A percentile compares a stretch with the other conserved stretches of the same genome.
Evolutionary conservation across 495 filamentous ascomycete genomes (phyloP).

Genomic region (Lindgomyces ingoldianus): DNA sequence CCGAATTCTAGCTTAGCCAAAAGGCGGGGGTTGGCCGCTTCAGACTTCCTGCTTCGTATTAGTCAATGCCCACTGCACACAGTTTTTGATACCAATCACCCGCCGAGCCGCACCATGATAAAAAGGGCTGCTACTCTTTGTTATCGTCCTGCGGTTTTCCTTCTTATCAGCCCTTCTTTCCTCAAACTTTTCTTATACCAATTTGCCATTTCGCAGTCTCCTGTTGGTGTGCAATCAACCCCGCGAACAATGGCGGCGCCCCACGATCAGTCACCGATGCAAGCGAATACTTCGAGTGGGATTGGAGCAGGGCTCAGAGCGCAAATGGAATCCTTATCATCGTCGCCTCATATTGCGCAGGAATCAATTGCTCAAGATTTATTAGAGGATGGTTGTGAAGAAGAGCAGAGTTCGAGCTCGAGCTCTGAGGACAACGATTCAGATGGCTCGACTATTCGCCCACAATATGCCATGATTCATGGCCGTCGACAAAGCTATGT

Average conservation of each 20-base stretch:
- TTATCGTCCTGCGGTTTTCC: too few species aligned
- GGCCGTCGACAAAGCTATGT: constrained; percentile 69
- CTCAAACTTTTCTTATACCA: too few species aligned
- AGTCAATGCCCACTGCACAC: too few species aligned
- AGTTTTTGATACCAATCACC: too few species aligned
- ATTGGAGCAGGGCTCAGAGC: constrained; percentile 2
- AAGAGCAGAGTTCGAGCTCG: constrained; percentile 31
- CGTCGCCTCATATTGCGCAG: constrained; percentile 60
- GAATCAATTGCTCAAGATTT: constrained; percentile 71
- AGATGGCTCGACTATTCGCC: constrained; percentile 52
- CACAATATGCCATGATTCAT: constrained; percentile 60
- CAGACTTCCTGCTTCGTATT: too few species aligned
- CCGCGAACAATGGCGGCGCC: constrained; percentile 3
- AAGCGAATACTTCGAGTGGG: background rate
- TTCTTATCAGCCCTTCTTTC: too few species aligned
- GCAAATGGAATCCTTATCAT: constrained; percentile 29
- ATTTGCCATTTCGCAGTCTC: too few species aligned
- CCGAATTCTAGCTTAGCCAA: too few species aligned
- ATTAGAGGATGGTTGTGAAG: constrained; percentile 48
- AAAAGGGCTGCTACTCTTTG: too few species aligned
- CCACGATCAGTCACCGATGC: background rate
- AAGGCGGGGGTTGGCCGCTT: too few species aligned
- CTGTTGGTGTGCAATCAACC: too few species aligned
- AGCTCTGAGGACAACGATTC: constrained; percentile 43
- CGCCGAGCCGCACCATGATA: too few species aligned